phyloP scores from a whole-genome alignment of 1,139 yeast genomes.

The Kodamaea sp. region DNA sequence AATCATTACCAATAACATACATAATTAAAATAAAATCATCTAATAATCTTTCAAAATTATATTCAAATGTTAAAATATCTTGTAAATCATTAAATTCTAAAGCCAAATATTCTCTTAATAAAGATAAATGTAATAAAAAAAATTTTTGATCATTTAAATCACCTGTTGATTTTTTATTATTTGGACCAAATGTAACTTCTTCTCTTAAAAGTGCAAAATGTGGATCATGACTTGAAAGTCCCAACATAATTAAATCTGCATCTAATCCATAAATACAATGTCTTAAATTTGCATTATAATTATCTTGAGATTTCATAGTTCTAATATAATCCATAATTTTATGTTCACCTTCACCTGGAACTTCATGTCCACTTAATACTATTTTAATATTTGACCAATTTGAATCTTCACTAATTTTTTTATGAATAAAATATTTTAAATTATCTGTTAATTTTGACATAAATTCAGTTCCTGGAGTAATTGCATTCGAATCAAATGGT shows the following conservation, averaged over 20 bases:
- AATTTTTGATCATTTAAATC: conserved; percentile 78
- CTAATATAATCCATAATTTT: conserved; percentile 95
- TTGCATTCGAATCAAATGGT: conserved; percentile 90
- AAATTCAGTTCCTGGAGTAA: conserved; percentile 98
- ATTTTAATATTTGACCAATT: conserved; percentile 87
- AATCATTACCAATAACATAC: conserved; percentile 97
- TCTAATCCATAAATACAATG: conserved; percentile 98
- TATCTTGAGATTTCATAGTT: conserved; percentile 68
- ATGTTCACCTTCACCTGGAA: conserved; percentile 99
- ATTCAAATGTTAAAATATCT: conserved; percentile 62
- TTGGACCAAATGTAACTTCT: conserved; percentile 86
- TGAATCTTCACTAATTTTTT: conserved; percentile 84
- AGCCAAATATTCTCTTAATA: conserved; percentile 86
- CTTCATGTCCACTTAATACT: conserved; percentile 90
- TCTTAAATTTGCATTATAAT: conserved; percentile 78
- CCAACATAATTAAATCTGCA: conserved; percentile 95
- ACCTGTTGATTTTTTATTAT: conserved; percentile 41
- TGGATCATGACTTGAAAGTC: conserved; percentile 95
- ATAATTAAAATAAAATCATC: conserved; percentile 91
- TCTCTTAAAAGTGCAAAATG: conserved; percentile 93
- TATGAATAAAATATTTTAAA: conserved; percentile 85
- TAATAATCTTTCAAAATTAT: conserved; percentile 80
- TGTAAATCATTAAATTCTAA: conserved; percentile 76
- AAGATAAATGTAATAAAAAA: conserved; percentile 74
- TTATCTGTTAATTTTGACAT: conserved; percentile 88